Conservation (phyloP, 1,284 basidiomycete species). For the Moesziomyces parantarcticus region DNA sequence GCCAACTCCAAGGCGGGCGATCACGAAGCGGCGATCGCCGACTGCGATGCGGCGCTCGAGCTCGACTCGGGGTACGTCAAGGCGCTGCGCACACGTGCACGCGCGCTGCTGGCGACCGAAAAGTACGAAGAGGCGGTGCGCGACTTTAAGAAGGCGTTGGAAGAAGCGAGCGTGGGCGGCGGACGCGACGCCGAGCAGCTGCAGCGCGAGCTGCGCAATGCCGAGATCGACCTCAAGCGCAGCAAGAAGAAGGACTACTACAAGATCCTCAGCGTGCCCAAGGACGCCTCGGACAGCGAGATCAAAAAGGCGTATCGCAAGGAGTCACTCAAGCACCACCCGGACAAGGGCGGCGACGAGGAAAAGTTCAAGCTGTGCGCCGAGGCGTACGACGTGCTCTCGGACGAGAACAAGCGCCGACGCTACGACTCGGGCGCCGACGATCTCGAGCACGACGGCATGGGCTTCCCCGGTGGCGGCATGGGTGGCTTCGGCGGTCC, state of each 20-base stretch:
- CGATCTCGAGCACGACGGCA: slow-evolving; percentile 58
- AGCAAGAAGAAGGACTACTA: slow-evolving; percentile 75
- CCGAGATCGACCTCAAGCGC: slow-evolving; percentile 63
- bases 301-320: slow-evolving; percentile 75
- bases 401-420: slow-evolving; percentile 59
- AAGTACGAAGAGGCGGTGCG: slow-evolving; percentile 78
- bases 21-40: slow-evolving; percentile 77
- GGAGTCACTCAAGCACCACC: slow-evolving; percentile 65
- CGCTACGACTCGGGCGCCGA: slow-evolving; percentile 66
- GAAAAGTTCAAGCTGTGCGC: slow-evolving; percentile 67
- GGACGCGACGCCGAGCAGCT: slow-evolving; percentile 74
- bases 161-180: slow-evolving; percentile 70
- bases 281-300: slow-evolving; percentile 80
- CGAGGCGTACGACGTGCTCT: slow-evolving; percentile 64
- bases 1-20: slow-evolving; percentile 78
- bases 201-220: slow-evolving; percentile 71
- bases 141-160: slow-evolving; percentile 82
- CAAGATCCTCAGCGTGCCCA: slow-evolving; percentile 79
- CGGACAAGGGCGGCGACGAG: slow-evolving; percentile 67
- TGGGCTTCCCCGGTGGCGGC: slow-evolving; percentile 15
- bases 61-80: slow-evolving; percentile 80
- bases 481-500: slow-evolving; percentile 46
- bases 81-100: slow-evolving; percentile 83
- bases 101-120: slow-evolving; percentile 80
- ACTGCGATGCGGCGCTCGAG: slow-evolving; percentile 77